A percentile compares a stretch with the other conserved stretches of the same genome.
These are phyloP conservation scores for Albugo laibachii DNA, from an alignment of 352 stramenopile species.

Conservation along the genomic window DNA sequence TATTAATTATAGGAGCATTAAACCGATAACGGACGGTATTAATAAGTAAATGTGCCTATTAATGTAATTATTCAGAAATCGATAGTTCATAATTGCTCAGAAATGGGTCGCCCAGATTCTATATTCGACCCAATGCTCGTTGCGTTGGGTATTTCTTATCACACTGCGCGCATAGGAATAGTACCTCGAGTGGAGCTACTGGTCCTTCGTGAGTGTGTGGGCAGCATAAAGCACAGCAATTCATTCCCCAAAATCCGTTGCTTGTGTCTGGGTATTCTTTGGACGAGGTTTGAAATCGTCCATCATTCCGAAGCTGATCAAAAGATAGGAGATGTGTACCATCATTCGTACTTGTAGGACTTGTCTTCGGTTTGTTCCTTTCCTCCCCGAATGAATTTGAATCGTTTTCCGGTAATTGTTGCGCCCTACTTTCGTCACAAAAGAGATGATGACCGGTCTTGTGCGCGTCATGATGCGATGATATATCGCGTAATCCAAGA, in stretches of 20 bases:
- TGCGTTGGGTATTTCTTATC: constrained; percentile 72
- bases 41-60: not conserved
- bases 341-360: no score
- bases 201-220: constrained; percentile 16
- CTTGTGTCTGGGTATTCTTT: not conserved
- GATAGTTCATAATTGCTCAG: constrained; percentile 12
- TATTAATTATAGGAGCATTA: no score
- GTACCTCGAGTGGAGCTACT: constrained; percentile 20
- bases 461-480: no score
- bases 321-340: no score
- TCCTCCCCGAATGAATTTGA: no score
- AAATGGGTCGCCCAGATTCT: constrained; percentile 5
- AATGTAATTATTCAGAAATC: constrained; percentile 9
- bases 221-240: constrained; percentile 41
- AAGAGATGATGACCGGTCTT: no score
- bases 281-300: not conserved
- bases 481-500: no score
- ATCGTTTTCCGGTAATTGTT: no score
- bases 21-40: no score
- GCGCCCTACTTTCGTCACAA: no score
- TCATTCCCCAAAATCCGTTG: constrained; percentile 17
- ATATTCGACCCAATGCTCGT: constrained; percentile 29
- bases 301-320: no score
- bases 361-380: no score
- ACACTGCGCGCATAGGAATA: constrained; percentile 47